Conservation (phyloP, 78 protist species). For the Speleostelium caveatum region DNA sequence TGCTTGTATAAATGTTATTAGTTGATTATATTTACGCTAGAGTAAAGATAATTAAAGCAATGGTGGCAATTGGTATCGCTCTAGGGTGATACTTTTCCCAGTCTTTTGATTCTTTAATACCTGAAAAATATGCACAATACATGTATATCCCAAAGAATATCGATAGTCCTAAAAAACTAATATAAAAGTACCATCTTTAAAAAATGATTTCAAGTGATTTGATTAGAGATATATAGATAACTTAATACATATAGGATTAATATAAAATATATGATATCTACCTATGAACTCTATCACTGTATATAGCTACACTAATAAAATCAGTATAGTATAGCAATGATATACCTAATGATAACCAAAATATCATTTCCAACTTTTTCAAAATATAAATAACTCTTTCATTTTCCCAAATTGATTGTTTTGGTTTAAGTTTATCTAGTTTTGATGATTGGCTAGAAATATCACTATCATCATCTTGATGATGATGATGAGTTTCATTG, state of each 20-base stretch:
- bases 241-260: not conserved
- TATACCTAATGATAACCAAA: not conserved
- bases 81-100: not conserved
- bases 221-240: not conserved
- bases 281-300: too few species aligned
- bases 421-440: too few species aligned
- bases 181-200: not conserved
- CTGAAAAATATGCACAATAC: not conserved
- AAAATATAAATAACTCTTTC: not conserved
- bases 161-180: not conserved
- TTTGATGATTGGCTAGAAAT: too few species aligned
- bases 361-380: not conserved
- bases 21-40: too few species aligned
- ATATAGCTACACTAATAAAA: not conserved
- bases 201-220: not conserved
- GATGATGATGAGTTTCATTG: not conserved
- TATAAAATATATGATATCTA: too few species aligned
- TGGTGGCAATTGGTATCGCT: not conserved
- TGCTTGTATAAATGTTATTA: too few species aligned
- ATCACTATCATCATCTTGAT: not conserved
- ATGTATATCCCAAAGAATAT: not conserved
- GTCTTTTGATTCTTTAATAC: not conserved
- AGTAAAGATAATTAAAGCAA: not conserved
- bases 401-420: not conserved
- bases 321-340: not conserved